These are phyloP conservation scores for Fagopyrum esculentum DNA, from an alignment of 148 eudicot species.

Conservation along the genomic window DNA sequence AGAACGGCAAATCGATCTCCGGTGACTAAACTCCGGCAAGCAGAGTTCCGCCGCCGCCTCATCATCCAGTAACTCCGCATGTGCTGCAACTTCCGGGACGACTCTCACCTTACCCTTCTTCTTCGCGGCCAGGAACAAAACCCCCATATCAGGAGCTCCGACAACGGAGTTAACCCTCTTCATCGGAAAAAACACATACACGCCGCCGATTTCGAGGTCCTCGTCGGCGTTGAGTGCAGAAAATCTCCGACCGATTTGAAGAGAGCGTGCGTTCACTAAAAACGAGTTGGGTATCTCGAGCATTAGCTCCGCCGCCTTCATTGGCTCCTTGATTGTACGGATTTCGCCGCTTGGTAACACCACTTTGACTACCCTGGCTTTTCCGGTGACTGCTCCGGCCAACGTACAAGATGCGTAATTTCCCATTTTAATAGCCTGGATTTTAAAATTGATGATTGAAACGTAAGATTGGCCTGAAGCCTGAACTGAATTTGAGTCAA, in stretches of 20 bases:
- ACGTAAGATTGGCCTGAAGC: not conserved
- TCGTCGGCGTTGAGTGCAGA: constrained; percentile 72
- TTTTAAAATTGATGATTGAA: not conserved
- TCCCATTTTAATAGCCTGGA: constrained; percentile 36
- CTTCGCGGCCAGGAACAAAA: constrained; percentile 53
- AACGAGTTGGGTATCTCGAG: constrained; percentile 60
- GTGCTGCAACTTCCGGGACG: constrained; percentile 34
- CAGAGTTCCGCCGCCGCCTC: constrained; percentile 44
- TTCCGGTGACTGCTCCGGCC: constrained; percentile 18
- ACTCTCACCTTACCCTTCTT: constrained; percentile 35
- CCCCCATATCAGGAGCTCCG: constrained; percentile 62
- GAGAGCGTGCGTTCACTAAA: constrained; percentile 42
- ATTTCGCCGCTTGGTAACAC: constrained; percentile 69
- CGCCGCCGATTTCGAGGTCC: constrained; percentile 55
- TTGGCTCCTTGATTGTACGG: constrained; percentile 34
- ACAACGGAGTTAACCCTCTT: constrained; percentile 51
- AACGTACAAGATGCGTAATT: constrained; percentile 72
- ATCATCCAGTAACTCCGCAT: not conserved
- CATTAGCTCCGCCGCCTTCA: constrained; percentile 81
- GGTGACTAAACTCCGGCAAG: constrained; percentile 39
- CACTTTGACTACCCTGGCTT: constrained; percentile 31
- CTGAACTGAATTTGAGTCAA: not conserved
- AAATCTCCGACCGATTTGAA: constrained; percentile 51
- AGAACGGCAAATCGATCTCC: constrained; percentile 57
- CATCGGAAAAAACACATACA: constrained; percentile 71